Conservation (phyloP, 805 yeast genomes). For the Saturnispora zaruensis region DNA sequence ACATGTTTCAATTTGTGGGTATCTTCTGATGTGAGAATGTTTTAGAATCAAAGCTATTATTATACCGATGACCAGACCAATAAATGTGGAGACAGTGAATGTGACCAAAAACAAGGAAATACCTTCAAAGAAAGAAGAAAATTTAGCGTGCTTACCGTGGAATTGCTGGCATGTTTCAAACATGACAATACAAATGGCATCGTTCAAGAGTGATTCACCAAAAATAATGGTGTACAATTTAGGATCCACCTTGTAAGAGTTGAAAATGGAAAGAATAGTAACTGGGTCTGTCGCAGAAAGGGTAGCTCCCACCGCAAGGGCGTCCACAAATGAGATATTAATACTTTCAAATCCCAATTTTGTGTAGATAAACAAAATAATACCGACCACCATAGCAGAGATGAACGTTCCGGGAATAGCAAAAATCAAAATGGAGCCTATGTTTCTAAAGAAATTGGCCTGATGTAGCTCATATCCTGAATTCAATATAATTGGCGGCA, state of each 20-base stretch:
- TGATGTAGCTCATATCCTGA: constrained; percentile 96
- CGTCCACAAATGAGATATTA: constrained; percentile 88
- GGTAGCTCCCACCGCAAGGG: constrained; percentile 95
- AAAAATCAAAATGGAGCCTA: constrained; percentile 82
- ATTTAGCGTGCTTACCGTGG: constrained; percentile 72
- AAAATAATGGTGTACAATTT: constrained; percentile 93
- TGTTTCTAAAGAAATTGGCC: constrained; percentile 86
- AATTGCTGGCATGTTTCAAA: constrained; percentile 97
- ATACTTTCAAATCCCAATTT: constrained; percentile 85
- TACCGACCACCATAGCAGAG: constrained; percentile 85
- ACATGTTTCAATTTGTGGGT: constrained; percentile 97
- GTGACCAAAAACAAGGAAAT: constrained; percentile 88
- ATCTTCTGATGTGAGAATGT: constrained; percentile 86
- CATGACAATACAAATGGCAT: constrained; percentile 98
- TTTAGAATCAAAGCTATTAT: constrained; percentile 82
- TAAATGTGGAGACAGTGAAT: constrained; percentile 80
- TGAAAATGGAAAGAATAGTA: constrained; percentile 90
- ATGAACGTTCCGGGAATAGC: constrained; percentile 97
- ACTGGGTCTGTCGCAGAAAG: constrained; percentile 98
- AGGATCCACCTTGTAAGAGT: constrained; percentile 97
- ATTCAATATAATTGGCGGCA: constrained; percentile 94
- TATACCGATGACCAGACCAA: constrained; percentile 83
- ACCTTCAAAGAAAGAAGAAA: constrained; percentile 84
- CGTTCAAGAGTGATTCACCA: constrained; percentile 92
- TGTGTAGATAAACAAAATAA: constrained; percentile 82